Evolutionary conservation across 371 early-diverging fungal species (phyloP), one percentile per base, ranked within the genome.

Genomic region (Zopfochytrium polystomum): DNA sequence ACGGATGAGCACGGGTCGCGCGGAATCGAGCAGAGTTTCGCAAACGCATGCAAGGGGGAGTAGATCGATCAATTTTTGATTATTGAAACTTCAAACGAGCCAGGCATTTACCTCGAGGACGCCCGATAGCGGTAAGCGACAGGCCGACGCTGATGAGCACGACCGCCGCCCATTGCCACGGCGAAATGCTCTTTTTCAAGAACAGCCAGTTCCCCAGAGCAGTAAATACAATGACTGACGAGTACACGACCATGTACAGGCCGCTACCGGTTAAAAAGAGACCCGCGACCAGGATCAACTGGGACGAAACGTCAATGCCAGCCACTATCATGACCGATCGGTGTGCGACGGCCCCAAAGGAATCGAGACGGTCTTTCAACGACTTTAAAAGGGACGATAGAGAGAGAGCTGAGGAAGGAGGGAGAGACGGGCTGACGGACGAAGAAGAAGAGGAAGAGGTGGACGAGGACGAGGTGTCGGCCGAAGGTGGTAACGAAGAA

Each of bases 231-330:
- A 90, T 85, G 7, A 90, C 82, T 27, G 81, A 80, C 54, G 85
- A 82, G 63, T 90, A 88, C 18, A 62, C 35, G 33, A 57, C 65
- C 57, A 53, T 52, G 42, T 27, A 56, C 78, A 87, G 85, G 32
- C 90, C 89, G 59, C 84, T 84, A n/a, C 88, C 90, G 35, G 88
- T 78, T 54, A 83, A 78, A 27, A 86, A 83, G 63, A 87, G 84
- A 1, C 89, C 90, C 35, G 86, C 65, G 1, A 87, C 89, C 2
- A 87, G 81, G 54, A 86, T 73, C 38, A 84, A 79, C 57, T 86
- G 87, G 25, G 85, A 88, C 30, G 82, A 58, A 9, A 87, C 83
- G 62, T 90, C 90, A 59, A 72, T n/a, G 4, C 44, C 43, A 4
- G 73, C 75, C 5, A 86, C 72, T 3, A 42, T 4, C 5, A 60